Conservation (phyloP, 2,329 filamentous ascomycete species). For the Fusarium neocosmosporiellum region DNA sequence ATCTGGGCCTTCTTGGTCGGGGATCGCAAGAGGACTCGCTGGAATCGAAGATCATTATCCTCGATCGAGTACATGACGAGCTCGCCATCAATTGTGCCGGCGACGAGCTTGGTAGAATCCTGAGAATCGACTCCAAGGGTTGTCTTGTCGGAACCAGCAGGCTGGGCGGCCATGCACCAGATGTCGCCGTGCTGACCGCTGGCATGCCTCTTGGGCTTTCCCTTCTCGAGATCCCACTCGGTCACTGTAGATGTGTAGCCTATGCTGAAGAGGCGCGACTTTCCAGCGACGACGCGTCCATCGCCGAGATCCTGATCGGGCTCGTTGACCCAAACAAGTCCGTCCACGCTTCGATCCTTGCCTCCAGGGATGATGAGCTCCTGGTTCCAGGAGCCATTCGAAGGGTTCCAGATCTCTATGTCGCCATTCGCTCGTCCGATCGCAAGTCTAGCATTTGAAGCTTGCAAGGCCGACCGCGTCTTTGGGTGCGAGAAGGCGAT, state of each 20-base stretch:
- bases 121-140: conserved; percentile 47
- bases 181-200: conserved; percentile 95
- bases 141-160: conserved; percentile 53
- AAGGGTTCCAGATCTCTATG: conserved; percentile 97
- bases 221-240: conserved; percentile 91
- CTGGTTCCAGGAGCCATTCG: conserved; percentile 85
- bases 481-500: conserved; percentile 89
- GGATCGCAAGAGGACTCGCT: conserved; percentile 79
- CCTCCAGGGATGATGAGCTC: conserved; percentile 88
- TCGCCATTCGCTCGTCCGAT: conserved; percentile 94
- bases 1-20: conserved; percentile 88
- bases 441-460: conserved; percentile 77
- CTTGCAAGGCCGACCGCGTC: conserved; percentile 57
- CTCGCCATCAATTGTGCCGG: conserved; percentile 90
- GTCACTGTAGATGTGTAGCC: conserved; percentile 92
- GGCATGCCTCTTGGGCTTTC: conserved; percentile 81
- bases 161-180: conserved; percentile 95
- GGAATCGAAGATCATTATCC: conserved; percentile 84
- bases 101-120: conserved; percentile 73
- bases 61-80: conserved; percentile 88
- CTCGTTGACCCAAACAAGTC: conserved; percentile 90
- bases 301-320: conserved; percentile 75
- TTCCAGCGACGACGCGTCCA: conserved; percentile 73
- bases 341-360: conserved; percentile 88
- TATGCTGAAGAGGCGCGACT: conserved; percentile 92